Percentiles rank a stretch among this genome's conserved stretches.
Conservation (phyloP, 495 filamentous ascomycete species). For the Penicillium macrosclerotiorum region DNA sequence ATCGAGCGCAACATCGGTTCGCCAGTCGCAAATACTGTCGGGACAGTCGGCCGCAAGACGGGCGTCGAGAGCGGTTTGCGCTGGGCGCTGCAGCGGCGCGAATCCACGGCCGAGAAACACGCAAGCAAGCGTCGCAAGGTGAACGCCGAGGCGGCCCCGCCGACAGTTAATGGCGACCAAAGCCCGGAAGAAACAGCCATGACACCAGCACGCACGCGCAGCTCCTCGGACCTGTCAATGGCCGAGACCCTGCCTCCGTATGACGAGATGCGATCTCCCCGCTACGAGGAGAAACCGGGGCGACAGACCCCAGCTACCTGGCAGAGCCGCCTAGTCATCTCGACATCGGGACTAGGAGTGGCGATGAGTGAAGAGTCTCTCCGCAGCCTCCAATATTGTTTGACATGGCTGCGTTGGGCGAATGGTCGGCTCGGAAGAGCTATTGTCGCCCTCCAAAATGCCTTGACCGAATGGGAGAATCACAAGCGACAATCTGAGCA, state of each 20-base stretch:
- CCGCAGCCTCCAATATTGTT: constrained; percentile 70
- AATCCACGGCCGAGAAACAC: constrained; percentile 41
- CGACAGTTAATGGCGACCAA: constrained; percentile 42
- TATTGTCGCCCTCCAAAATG: constrained; percentile 63
- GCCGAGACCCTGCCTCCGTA: constrained; percentile 76
- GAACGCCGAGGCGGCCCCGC: constrained; percentile 32
- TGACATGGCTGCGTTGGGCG: constrained; percentile 71
- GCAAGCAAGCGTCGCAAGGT: constrained; percentile 64
- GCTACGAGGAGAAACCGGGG: constrained; percentile 53
- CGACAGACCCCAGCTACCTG: constrained; percentile 52
- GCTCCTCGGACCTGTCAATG: constrained; percentile 48
- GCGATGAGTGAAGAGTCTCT: constrained; percentile 86
- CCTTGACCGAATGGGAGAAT: constrained; percentile 73
- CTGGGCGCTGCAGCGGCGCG: constrained; percentile 62
- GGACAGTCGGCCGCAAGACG: constrained; percentile 74
- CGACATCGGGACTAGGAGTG: constrained; percentile 78
- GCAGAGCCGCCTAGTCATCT: constrained; percentile 77
- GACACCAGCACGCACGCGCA: constrained; percentile 23
- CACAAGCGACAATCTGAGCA: constrained; percentile 24
- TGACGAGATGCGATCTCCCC: constrained; percentile 69
- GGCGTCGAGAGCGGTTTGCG: constrained; percentile 80
- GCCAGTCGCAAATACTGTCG: constrained; percentile 78
- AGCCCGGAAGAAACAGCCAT: constrained; percentile 16
- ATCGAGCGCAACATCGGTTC: constrained; percentile 79
- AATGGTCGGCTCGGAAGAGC: constrained; percentile 71